phyloP scores from a whole-genome alignment of 345 rosid genomes.

The Brassica napus region Da-Ae NC_063438.1:20823501-20824000 shows the following conservation, averaged over 20 bases:
- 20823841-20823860: no score
- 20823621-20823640: slow-evolving; percentile 96
- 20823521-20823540: not conserved
- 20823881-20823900: no score
- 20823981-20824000: slow-evolving; percentile 4
- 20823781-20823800: slow-evolving; percentile 91
- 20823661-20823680: slow-evolving; percentile 49
- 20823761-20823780: slow-evolving; percentile 73
- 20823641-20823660: slow-evolving; percentile 99
- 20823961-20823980: not conserved
- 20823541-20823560: not conserved
- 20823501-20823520: slow-evolving; percentile 86
- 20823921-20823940: slow-evolving; percentile 16
- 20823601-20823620: slow-evolving; percentile 47
- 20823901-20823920: not conserved
- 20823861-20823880: no score
- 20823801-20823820: slow-evolving; percentile 99
- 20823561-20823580: slow-evolving; percentile 8
- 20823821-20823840: no score
- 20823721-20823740: slow-evolving; percentile 53
- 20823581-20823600: slow-evolving; percentile 22
- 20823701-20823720: slow-evolving; percentile 44
- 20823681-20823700: slow-evolving; percentile 27
- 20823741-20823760: slow-evolving; percentile 69
- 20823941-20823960: not conserved